Base-by-base conservation (phyloP, 306 rosid species). In the Trifolium repens region DNA sequence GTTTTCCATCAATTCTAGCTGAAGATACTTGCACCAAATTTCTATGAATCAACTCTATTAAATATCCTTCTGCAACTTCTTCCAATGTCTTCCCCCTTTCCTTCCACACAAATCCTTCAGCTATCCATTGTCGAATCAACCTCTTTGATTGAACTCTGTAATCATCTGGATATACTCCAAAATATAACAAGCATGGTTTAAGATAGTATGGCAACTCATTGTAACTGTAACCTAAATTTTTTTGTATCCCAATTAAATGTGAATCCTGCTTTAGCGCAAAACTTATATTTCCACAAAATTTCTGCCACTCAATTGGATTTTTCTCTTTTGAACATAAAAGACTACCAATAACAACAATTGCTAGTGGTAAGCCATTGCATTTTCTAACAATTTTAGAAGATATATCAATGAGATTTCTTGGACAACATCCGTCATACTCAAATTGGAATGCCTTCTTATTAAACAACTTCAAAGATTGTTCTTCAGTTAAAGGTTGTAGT, bases 401-500 rank as follows among this genome's bases (percentile, higher is more conserved):
- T 37, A 64, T 13, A 22, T 2, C 43, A 7, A 3, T 5, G 5
- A 49, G 27, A 0, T 35, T 10, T 8, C 49, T 1, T 0, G 53
- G 72, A 63, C 53, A 57, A 42, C 16, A 9, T 9, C 67, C 71
- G 1, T 7, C 1, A 3, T 0, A 12, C 1, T 35, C 54, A 50
- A 8, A 1, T 15, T 2, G 22, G 12, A 74, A 64, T 24, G 39
- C 79, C 12, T 13, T 75, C 24, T 8, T 19, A 24, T 39, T 3
- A 42, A 75, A 75, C 72, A 75, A 19, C 6, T 52, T 30, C 5
- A 22, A 32, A 15, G 79, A 64, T 35, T 64, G 3, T 7, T 49
- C 17, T 4, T 0, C 0, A 44, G 9, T 59, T 44, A 73, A 73
- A 27, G 59, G 47, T 7, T 59, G 30, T 46, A 64, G 0, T 0